A percentile compares a stretch with the other conserved stretches of the same genome.
Evolutionary conservation across 2,329 filamentous ascomycete genomes (phyloP).

Genomic region (Didymella pinodella): DNA sequence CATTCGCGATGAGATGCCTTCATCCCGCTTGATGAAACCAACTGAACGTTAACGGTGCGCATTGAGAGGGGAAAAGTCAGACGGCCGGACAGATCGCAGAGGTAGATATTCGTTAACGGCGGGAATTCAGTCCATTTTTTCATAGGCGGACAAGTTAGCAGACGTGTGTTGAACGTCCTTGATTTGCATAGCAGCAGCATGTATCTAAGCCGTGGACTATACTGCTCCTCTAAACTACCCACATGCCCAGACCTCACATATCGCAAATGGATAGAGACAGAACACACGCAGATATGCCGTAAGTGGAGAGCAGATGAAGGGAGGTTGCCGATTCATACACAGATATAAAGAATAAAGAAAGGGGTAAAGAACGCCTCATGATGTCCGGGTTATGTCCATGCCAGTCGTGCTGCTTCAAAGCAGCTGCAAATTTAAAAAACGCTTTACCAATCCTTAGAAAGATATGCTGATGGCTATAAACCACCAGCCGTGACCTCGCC

Average conservation of each 20-base stretch:
- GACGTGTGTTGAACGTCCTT: not conserved
- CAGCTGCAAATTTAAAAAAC: slow-evolving; percentile 17
- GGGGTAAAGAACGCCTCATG: slow-evolving; percentile 33
- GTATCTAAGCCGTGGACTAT: slow-evolving; percentile 10
- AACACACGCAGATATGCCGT: slow-evolving; percentile 11
- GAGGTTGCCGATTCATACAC: slow-evolving; percentile 10
- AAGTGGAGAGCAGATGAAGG: slow-evolving; percentile 14
- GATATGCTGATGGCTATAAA: slow-evolving; percentile 43
- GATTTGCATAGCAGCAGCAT: slow-evolving; percentile 11
- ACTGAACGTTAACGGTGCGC: too few species aligned
- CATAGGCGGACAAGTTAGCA: not conserved
- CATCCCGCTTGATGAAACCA: too few species aligned
- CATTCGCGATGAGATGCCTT: too few species aligned
- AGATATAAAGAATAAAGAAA: slow-evolving; percentile 13
- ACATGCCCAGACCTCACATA: not conserved
- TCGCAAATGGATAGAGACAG: slow-evolving; percentile 15
- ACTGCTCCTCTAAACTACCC: slow-evolving; percentile 9
- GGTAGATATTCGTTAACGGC: not conserved
- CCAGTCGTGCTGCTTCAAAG: slow-evolving; percentile 16
- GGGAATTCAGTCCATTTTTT: not conserved
- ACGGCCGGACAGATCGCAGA: not conserved
- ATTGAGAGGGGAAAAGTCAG: too few species aligned
- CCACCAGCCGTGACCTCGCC: slow-evolving; percentile 51
- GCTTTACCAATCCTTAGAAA: slow-evolving; percentile 43
- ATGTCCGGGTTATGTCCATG: slow-evolving; percentile 24